Conservation (phyloP, 192 early-diverging fungal species). For the Borealophlyctis nickersoniae region DNA sequence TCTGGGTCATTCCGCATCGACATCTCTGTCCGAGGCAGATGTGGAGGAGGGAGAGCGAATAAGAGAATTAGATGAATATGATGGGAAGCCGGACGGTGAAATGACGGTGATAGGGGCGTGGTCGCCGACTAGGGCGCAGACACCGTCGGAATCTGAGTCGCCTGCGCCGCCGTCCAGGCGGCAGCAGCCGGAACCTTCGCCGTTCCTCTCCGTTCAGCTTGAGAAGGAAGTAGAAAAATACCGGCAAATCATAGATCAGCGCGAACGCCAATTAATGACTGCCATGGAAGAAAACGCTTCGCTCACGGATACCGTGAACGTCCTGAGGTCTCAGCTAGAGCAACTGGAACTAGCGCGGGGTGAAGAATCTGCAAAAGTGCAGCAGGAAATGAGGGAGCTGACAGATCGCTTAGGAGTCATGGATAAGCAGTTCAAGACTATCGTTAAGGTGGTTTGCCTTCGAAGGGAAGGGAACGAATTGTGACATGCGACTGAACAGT, state of each 20-base stretch:
- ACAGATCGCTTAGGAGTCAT: slow-evolving; percentile 10
- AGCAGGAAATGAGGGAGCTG: slow-evolving; percentile 24
- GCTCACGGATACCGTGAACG: slow-evolving; percentile 27
- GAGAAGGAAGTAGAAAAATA: background rate
- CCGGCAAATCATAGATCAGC: slow-evolving; percentile 24
- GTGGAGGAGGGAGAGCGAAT: too few relatives aligned
- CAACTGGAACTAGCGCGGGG: slow-evolving; percentile 11
- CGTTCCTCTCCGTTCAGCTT: too few relatives aligned
- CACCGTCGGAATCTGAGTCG: too few relatives aligned
- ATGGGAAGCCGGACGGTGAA: too few relatives aligned
- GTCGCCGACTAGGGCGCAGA: too few relatives aligned
- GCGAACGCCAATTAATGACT: slow-evolving; percentile 40
- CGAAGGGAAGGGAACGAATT: background rate
- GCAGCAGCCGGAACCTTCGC: too few relatives aligned
- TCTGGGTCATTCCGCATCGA: too few relatives aligned
- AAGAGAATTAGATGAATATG: too few relatives aligned
- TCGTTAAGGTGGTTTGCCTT: slow-evolving; percentile 20
- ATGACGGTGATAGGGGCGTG: too few relatives aligned
- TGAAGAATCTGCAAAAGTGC: slow-evolving; percentile 15
- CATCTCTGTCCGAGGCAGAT: too few relatives aligned
- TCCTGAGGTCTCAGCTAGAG: slow-evolving; percentile 26
- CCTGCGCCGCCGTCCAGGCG: too few relatives aligned
- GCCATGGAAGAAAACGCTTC: slow-evolving; percentile 37
- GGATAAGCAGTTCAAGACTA: slow-evolving; percentile 9
- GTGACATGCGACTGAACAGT: background rate